Conservation (phyloP, 139 green algal genomes). For the Micromonas pusilla region DNA sequence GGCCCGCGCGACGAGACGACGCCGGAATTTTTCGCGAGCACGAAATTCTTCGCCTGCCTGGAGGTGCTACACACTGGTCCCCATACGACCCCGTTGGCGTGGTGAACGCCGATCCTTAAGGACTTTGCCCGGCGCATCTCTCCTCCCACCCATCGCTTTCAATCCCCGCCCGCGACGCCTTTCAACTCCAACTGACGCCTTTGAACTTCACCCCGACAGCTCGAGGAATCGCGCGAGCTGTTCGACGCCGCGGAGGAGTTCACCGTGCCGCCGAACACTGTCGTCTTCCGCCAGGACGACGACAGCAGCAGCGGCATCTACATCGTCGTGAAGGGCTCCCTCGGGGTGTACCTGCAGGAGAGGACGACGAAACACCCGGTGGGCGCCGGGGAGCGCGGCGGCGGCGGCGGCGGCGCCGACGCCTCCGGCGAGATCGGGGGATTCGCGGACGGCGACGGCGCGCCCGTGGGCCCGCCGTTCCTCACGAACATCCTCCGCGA, state of each 20-base stretch:
- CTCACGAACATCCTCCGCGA: constrained; percentile 60
- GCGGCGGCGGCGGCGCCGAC: too few species aligned
- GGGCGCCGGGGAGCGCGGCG: constrained; percentile 27
- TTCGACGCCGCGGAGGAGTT: constrained; percentile 47
- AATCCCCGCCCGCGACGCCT: too few species aligned
- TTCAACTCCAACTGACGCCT: too few species aligned
- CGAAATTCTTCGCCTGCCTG: constrained; percentile 74
- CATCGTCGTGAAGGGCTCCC: constrained; percentile 60
- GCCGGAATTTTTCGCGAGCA: constrained; percentile 65
- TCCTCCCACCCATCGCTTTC: too few species aligned
- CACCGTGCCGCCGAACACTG: constrained; percentile 46
- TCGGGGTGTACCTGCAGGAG: constrained; percentile 58
- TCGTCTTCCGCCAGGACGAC: constrained; percentile 57
- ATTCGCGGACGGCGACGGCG: too few species aligned
- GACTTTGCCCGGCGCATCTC: too few species aligned
- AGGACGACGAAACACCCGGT: too few species aligned
- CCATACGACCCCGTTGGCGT: too few species aligned
- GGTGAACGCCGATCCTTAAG: too few species aligned
- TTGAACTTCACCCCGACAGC: too few species aligned
- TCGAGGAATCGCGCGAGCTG: constrained; percentile 60
- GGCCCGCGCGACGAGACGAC: constrained; percentile 25
- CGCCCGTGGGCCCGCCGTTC: not conserved
- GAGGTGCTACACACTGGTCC: too few species aligned
- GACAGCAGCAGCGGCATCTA: constrained; percentile 56
- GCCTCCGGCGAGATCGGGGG: too few species aligned